Evolutionary conservation across 257 asterid genomes (phyloP).

Genomic region (Jasminum sambac): DNA sequence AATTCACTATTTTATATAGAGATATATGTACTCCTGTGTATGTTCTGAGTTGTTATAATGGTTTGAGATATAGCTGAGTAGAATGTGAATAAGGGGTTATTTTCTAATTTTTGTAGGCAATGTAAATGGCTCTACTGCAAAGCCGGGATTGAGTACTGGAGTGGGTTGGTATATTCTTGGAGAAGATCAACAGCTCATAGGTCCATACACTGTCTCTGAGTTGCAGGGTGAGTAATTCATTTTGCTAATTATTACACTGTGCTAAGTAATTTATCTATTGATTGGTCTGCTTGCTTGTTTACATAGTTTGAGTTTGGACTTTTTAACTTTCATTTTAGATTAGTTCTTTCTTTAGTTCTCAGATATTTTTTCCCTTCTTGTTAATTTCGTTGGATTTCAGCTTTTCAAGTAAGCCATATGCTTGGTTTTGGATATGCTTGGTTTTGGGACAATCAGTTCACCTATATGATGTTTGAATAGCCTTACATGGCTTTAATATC

Average conservation of each 20-base stretch:
- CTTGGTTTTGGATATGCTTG: conserved; percentile 37
- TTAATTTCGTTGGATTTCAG: conserved; percentile 28
- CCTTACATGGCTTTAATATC: conserved; percentile 29
- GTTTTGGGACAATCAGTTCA: conserved; percentile 30
- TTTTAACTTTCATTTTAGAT: conserved; percentile 30
- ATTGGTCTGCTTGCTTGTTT: conserved; percentile 7
- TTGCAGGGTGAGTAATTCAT: conserved; percentile 59
- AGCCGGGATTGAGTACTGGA: conserved; percentile 41
- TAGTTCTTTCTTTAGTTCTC: conserved; percentile 26
- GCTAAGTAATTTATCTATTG: conserved; percentile 18
- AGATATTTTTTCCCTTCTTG: conserved; percentile 25
- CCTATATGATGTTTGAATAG: conserved; percentile 40
- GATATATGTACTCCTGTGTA: not conserved
- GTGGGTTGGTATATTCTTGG: conserved; percentile 91
- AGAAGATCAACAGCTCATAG: conserved; percentile 64
- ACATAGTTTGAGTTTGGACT: conserved; percentile 19
- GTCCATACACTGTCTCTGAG: conserved; percentile 81
- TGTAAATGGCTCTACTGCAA: conserved; percentile 27
- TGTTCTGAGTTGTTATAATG: not conserved
- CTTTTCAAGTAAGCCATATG: conserved; percentile 33
- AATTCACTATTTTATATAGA: not conserved
- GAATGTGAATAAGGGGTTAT: not conserved
- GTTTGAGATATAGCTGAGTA: not conserved
- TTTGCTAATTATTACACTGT: conserved; percentile 4
- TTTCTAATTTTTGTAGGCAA: conserved; percentile 30